Conservation (phyloP, 1,284 basidiomycete genomes). For the Caloboletus inedulis region DNA sequence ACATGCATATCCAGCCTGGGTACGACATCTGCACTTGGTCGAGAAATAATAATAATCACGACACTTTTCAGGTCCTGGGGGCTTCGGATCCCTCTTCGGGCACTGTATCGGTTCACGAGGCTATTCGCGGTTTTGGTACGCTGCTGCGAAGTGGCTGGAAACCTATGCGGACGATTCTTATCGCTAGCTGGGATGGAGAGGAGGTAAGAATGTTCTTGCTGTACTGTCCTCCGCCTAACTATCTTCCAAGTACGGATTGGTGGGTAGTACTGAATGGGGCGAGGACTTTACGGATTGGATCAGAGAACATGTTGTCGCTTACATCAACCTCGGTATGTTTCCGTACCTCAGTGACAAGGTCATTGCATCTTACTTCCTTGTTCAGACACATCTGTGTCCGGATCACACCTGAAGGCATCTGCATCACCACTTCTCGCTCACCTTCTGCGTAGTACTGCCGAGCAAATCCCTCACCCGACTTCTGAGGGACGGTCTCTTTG, state of each 20-base stretch:
- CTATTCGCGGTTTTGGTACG: slow-evolving; percentile 67
- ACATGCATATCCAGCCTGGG: slow-evolving; percentile 27
- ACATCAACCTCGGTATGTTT: slow-evolving; percentile 68
- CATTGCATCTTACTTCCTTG: slow-evolving; percentile 7
- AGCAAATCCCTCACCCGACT: slow-evolving; percentile 57
- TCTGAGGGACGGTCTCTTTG: slow-evolving; percentile 40
- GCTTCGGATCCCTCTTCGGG: slow-evolving; percentile 78
- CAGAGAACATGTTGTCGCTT: slow-evolving; percentile 65
- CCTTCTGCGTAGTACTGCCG: slow-evolving; percentile 57
- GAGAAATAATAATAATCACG: not conserved
- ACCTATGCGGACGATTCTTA: slow-evolving; percentile 73
- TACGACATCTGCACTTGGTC: slow-evolving; percentile 12
- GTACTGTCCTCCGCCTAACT: slow-evolving; percentile 4
- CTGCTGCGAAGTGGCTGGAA: slow-evolving; percentile 72
- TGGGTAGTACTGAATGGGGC: slow-evolving; percentile 79
- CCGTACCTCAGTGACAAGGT: not conserved
- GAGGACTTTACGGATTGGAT: slow-evolving; percentile 82
- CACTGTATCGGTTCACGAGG: slow-evolving; percentile 72
- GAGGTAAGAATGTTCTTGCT: slow-evolving; percentile 43
- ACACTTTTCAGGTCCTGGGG: slow-evolving; percentile 48
- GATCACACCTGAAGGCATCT: slow-evolving; percentile 50
- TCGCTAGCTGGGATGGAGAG: slow-evolving; percentile 81
- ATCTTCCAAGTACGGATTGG: slow-evolving; percentile 58
- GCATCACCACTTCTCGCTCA: slow-evolving; percentile 71
- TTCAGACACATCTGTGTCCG: slow-evolving; percentile 59